phyloP scores from a whole-genome alignment of 805 yeast genomes.

The Lipomyces japonicus region DNA sequence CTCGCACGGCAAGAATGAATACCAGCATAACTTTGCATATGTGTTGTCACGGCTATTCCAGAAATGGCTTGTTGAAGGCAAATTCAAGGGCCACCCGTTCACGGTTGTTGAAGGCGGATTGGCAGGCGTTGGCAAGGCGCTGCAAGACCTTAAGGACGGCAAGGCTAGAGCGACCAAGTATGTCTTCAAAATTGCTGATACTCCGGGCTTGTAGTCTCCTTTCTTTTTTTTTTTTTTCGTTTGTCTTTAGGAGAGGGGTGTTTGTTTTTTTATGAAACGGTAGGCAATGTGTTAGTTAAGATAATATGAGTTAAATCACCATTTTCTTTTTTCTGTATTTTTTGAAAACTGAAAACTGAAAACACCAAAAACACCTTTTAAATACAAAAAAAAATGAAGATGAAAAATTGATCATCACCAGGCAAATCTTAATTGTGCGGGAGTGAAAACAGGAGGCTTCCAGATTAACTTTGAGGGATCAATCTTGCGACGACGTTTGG shows the following conservation, averaged over 20 bases:
- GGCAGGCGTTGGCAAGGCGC: conserved; percentile 13
- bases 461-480: conserved; percentile 71
- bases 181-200: conserved; percentile 19
- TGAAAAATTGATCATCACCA: conserved; percentile 51
- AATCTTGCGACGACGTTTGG: conserved; percentile 66
- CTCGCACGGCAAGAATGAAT: conserved; percentile 15
- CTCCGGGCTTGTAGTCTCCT: conserved; percentile 14
- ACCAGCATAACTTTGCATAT: conserved; percentile 19
- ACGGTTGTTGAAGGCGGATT: conserved; percentile 18
- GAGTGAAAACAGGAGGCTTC: conserved; percentile 94
- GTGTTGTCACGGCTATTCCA: conserved; percentile 15
- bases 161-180: conserved; percentile 17
- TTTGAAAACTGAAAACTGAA: too few relatives aligned
- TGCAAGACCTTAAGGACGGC: conserved; percentile 5
- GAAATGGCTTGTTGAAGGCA: conserved; percentile 23
- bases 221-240: too few relatives aligned
- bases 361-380: too few relatives aligned
- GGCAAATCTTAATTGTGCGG: conserved; percentile 92
- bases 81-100: conserved; percentile 10
- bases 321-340: too few relatives aligned
- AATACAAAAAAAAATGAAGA: neutral
- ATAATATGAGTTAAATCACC: too few relatives aligned
- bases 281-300: too few relatives aligned
- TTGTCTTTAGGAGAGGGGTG: too few relatives aligned
- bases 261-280: too few relatives aligned